Evolutionary conservation across 805 yeast genomes (phyloP).

Genomic region (Zygosaccharomyces siamensis): DNA sequence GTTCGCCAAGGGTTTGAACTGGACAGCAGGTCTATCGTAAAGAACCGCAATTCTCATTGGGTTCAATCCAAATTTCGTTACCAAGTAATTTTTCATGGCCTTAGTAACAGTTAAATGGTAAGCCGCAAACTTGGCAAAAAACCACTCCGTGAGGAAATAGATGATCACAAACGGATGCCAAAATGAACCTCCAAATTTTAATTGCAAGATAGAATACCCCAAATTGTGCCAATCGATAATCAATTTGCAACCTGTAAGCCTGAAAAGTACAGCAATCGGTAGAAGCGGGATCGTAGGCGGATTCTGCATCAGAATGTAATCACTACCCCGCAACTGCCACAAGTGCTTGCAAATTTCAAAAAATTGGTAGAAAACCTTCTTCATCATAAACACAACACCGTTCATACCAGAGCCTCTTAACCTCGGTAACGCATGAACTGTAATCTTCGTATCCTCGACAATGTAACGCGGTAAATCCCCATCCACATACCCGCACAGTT

Average conservation of each 20-base stretch:
- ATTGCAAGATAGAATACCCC: constrained; percentile 74
- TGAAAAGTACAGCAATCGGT: constrained; percentile 54
- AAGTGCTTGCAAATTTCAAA: constrained; percentile 44
- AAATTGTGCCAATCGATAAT: constrained; percentile 96
- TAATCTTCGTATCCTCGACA: constrained; percentile 46
- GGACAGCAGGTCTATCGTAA: constrained; percentile 80
- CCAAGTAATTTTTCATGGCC: constrained; percentile 60
- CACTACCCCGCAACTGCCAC: constrained; percentile 52
- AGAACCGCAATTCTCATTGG: constrained; percentile 52
- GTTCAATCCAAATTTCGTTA: constrained; percentile 49
- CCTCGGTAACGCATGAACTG: constrained; percentile 39
- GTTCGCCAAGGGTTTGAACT: constrained; percentile 49
- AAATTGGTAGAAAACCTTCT: constrained; percentile 59
- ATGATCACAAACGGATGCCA: constrained; percentile 59
- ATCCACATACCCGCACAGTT: constrained; percentile 77
- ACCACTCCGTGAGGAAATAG: constrained; percentile 57
- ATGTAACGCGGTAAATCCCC: constrained; percentile 49
- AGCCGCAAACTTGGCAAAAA: constrained; percentile 59
- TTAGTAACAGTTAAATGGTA: constrained; percentile 77
- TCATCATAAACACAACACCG: constrained; percentile 18
- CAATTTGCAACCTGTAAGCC: constrained; percentile 53
- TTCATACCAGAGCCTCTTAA: neutral
- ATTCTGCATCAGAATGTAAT: constrained; percentile 73
- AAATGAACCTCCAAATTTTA: constrained; percentile 47
- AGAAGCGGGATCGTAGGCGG: constrained; percentile 91